Evolutionary conservation across 257 asterid species (phyloP), one percentile per base, ranked within the genome.

Genomic region (Scutellaria baicalensis): DNA sequence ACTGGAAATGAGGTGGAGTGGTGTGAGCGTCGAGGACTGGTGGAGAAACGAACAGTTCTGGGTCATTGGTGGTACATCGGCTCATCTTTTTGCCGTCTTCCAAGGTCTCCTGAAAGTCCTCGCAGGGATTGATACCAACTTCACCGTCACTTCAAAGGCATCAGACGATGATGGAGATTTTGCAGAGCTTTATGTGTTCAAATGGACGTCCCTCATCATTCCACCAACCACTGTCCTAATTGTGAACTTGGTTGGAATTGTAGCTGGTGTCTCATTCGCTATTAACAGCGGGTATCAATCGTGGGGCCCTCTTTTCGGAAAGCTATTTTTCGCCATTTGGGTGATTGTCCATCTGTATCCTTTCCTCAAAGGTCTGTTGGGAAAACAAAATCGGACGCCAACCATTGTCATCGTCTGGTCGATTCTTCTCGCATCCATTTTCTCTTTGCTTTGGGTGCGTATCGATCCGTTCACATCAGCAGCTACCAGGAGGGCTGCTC

Each of bases 1-100:
- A 18, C 90, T 92, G 36, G 96, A 92, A 74, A 83, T 90, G 81
- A 77, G 95, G 83, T 92, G 98, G 98, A 79, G 97, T 39, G 96
- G 98, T 23, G 96, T 90, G 18, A 81, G 85, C 7, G 74, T 92
- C 0, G 95, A 90, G 72, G 98, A 90, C 58, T 92, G 96, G 98
- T 92, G 97, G 98, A 88, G 97, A 68, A 92, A 92, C 60, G 98
- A 92, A 69, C 98, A 92, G 67, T 92, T 92, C 59, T 92, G 98
- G 98, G 96, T 92, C 77, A 92, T 90, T n/a, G 96, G 97, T 66
- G 98, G 98, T n/a, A 90, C 97, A n/a, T 90, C 97, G 0, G 95
- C 98, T 17, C 97, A 92, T 77, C 88, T 92, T 8, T 86, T 90
- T n/a, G 97, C 96, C 0, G 97, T 92, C 21, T 88, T 92, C 89